A percentile compares a stretch with the other conserved stretches of the same genome.
phyloP scores from a whole-genome alignment of 2,329 filamentous ascomycete species.

The Cladosporium sp. region DNA sequence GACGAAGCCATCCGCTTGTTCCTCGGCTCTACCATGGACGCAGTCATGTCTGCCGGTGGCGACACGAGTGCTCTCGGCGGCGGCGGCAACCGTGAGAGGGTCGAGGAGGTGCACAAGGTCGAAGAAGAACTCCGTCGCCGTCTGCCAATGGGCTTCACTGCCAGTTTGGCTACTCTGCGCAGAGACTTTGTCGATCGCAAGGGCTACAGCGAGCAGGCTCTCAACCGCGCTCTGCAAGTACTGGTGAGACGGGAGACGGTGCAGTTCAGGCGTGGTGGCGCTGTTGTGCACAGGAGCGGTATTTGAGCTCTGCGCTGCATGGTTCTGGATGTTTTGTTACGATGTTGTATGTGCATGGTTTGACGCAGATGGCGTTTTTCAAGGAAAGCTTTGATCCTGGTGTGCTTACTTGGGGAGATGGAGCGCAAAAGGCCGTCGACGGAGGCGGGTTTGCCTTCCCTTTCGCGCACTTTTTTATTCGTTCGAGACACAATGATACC shows the following conservation, averaged over 20 bases:
- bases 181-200: slow-evolving; percentile 91
- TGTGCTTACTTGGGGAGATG: background rate
- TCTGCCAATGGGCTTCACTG: slow-evolving; percentile 93
- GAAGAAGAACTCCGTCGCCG: slow-evolving; percentile 82
- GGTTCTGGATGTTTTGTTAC: background rate
- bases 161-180: slow-evolving; percentile 79
- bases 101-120: slow-evolving; percentile 82
- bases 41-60: slow-evolving; percentile 56
- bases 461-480: background rate
- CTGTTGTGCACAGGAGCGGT: slow-evolving; percentile 72
- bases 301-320: slow-evolving; percentile 45
- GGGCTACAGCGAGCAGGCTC: slow-evolving; percentile 81
- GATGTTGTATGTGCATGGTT: background rate
- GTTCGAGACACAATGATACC: background rate
- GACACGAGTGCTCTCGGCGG: slow-evolving; percentile 77
- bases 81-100: slow-evolving; percentile 77
- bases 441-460: background rate
- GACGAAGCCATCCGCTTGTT: slow-evolving; percentile 97
- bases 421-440: background rate
- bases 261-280: slow-evolving; percentile 74
- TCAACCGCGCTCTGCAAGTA: slow-evolving; percentile 82
- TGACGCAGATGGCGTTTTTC: background rate
- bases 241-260: slow-evolving; percentile 85
- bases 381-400: background rate
- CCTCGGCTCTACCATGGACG: slow-evolving; percentile 96